Evolutionary conservation across 164 flowering plant genomes (phyloP).

Genomic region (Protea cynaroides): DNA sequence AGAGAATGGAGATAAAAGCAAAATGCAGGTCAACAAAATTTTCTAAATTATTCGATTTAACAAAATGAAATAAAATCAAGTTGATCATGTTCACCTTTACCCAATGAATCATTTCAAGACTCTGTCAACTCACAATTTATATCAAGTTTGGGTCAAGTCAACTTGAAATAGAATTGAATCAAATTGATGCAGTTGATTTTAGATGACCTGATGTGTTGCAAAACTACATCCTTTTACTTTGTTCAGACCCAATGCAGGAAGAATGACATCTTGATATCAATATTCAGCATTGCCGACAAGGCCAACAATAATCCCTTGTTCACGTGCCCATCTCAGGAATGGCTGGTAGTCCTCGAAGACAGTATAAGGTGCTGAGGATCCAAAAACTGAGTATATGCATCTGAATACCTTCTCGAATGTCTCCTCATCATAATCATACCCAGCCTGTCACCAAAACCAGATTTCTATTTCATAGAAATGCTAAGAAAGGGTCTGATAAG

Average conservation of each 20-base stretch:
- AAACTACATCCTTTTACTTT: constrained; percentile 37
- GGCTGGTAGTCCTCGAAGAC: constrained; percentile 86
- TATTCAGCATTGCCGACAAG: constrained; percentile 91
- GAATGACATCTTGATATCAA: constrained; percentile 88
- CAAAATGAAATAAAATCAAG: no score
- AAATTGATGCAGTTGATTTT: not conserved
- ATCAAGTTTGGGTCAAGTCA: no score
- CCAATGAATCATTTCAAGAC: not conserved
- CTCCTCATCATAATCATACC: constrained; percentile 93
- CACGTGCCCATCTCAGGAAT: constrained; percentile 80
- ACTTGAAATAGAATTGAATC: not conserved
- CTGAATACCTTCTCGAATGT: constrained; percentile 91
- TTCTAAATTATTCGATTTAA: not conserved
- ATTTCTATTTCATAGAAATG: not conserved
- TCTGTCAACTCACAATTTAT: no score
- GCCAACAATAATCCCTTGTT: constrained; percentile 65
- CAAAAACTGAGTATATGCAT: constrained; percentile 88
- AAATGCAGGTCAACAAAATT: no score
- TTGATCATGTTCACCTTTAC: not conserved
- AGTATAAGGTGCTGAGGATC: constrained; percentile 89
- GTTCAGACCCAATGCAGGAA: constrained; percentile 86
- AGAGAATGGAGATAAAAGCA: no score
- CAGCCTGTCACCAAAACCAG: constrained; percentile 59
- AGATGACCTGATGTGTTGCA: not conserved
- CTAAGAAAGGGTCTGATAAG: not conserved